A percentile compares a stretch with the other conserved stretches of the same genome.
These are phyloP conservation scores for Beauveria scarabaeidicola DNA, from an alignment of 2,329 filamentous ascomycete genomes.

Conservation along the genomic window DNA sequence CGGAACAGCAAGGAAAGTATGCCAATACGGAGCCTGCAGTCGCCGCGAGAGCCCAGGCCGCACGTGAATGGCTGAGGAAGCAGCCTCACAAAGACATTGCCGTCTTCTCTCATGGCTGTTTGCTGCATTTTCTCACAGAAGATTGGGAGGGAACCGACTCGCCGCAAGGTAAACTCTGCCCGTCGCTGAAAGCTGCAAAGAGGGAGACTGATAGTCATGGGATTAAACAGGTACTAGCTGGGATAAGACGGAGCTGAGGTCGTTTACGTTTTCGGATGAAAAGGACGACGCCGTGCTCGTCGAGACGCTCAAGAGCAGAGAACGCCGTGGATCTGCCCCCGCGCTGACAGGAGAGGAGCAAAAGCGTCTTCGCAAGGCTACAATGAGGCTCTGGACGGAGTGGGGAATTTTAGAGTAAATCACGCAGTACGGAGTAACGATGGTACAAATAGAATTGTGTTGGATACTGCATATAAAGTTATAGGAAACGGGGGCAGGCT, in stretches of 20 bases:
- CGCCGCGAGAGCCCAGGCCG: slow-evolving; percentile 44
- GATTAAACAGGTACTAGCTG: slow-evolving; percentile 50
- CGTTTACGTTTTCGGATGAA: slow-evolving; percentile 45
- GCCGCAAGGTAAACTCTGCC: slow-evolving; percentile 21
- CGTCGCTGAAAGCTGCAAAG: neutral
- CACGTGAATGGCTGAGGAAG: slow-evolving; percentile 45
- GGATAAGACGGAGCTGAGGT: slow-evolving; percentile 58
- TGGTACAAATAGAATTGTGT: neutral
- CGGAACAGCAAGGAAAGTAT: slow-evolving; percentile 23
- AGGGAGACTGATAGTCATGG: neutral
- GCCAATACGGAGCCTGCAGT: slow-evolving; percentile 37
- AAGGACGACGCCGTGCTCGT: slow-evolving; percentile 19
- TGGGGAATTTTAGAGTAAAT: neutral
- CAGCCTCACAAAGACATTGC: slow-evolving; percentile 51
- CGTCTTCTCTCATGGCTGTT: slow-evolving; percentile 67
- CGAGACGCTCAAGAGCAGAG: neutral
- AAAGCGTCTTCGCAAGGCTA: slow-evolving; percentile 22
- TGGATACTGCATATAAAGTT: neutral
- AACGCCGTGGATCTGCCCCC: slow-evolving; percentile 20
- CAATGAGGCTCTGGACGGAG: neutral
- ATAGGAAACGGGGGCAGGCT: neutral
- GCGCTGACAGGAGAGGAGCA: slow-evolving; percentile 31
- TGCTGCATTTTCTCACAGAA: slow-evolving; percentile 68
- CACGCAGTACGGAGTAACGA: neutral
- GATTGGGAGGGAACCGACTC: slow-evolving; percentile 54